Evolutionary conservation across 495 filamentous ascomycete genomes (phyloP).

Genomic region (Endocarpon pusillum): DNA sequence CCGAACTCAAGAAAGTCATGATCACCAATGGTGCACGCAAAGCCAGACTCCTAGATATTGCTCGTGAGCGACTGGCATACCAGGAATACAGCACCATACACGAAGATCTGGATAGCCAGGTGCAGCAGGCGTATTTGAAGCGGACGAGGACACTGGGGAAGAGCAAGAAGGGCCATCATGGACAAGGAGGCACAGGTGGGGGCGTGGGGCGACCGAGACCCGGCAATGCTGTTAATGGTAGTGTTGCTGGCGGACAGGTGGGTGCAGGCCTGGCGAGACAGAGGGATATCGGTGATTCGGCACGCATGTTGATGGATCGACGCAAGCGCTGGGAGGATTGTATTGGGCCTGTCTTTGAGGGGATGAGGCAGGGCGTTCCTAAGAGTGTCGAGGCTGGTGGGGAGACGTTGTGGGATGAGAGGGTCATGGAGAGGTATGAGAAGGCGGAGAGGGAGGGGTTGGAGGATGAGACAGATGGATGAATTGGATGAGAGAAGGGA

Average conservation of each 20-base stretch:
- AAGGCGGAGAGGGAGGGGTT: conserved; percentile 57
- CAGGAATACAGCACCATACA: conserved; percentile 95
- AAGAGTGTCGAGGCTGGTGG: too few species aligned
- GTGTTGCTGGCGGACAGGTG: conserved; percentile 28
- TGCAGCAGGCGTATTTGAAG: conserved; percentile 89
- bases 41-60: conserved; percentile 63
- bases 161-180: conserved; percentile 59
- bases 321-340: conserved; percentile 70
- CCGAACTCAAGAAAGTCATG: conserved; percentile 59
- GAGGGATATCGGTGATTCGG: conserved; percentile 80
- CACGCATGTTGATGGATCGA: conserved; percentile 77
- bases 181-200: too few species aligned
- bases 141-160: conserved; percentile 87
- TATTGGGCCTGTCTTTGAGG: conserved; percentile 74
- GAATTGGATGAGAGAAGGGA: background rate
- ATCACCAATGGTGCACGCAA: conserved; percentile 83
- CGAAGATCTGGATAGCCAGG: conserved; percentile 89
- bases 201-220: conserved; percentile 65
- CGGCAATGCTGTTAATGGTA: conserved; percentile 37
- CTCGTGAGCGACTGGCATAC: conserved; percentile 78
- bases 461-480: conserved; percentile 51
- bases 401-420: conserved; percentile 47
- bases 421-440: conserved; percentile 37
- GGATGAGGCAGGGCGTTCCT: conserved; percentile 44
- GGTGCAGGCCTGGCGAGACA: conserved; percentile 39